Evolutionary conservation across 495 filamentous ascomycete species (phyloP).

Genomic region (Penicillium parvum): DNA sequence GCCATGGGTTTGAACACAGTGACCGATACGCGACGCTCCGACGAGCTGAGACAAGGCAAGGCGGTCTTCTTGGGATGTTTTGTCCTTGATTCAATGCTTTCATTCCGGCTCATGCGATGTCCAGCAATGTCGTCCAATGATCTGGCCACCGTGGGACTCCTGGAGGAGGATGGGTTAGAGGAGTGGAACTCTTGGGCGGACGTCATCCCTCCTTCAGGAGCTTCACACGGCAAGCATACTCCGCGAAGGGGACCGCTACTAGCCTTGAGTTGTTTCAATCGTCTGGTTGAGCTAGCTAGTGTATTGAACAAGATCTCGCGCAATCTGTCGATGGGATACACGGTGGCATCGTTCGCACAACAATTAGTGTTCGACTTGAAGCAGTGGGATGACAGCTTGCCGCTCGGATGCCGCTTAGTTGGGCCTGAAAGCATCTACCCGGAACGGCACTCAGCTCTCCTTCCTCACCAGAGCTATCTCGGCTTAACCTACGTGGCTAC

Average conservation of each 20-base stretch:
- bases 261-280: slow-evolving; percentile 62
- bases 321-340: slow-evolving; percentile 29
- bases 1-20: slow-evolving; percentile 41
- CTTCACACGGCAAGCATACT: slow-evolving; percentile 28
- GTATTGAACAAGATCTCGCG: slow-evolving; percentile 44
- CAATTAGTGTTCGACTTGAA: slow-evolving; percentile 39
- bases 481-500: slow-evolving; percentile 44
- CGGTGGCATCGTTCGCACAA: slow-evolving; percentile 33
- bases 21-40: slow-evolving; percentile 28
- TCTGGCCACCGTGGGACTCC: slow-evolving; percentile 36
- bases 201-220: slow-evolving; percentile 41
- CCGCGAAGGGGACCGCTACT: slow-evolving; percentile 49
- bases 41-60: slow-evolving; percentile 41
- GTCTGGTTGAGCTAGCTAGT: slow-evolving; percentile 44
- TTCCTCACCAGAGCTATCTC: slow-evolving; percentile 49
- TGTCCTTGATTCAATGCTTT: slow-evolving; percentile 60
- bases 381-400: slow-evolving; percentile 40
- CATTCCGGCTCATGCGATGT: slow-evolving; percentile 48
- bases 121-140: slow-evolving; percentile 52
- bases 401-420: slow-evolving; percentile 40
- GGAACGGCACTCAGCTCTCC: slow-evolving; percentile 39
- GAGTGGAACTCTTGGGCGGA: slow-evolving; percentile 70
- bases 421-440: slow-evolving; percentile 40
- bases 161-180: slow-evolving; percentile 62
- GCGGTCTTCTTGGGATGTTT: slow-evolving; percentile 60